phyloP scores from a whole-genome alignment of 1,139 yeast species.

The Scheffersomyces stambukii region DNA sequence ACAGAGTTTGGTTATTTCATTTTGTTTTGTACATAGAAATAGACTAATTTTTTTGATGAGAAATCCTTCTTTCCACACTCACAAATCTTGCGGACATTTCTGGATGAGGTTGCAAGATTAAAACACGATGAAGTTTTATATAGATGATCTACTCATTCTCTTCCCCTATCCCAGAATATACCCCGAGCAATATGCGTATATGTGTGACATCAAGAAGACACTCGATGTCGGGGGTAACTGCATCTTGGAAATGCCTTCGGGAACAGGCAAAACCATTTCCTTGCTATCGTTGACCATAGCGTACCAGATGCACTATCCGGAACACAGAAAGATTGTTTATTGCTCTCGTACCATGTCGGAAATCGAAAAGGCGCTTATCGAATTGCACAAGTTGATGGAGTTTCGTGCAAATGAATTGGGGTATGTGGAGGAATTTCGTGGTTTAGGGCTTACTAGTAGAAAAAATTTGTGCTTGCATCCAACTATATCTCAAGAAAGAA shows the following conservation, averaged over 20 bases:
- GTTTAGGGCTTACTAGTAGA: constrained; percentile 89
- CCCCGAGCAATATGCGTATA: constrained; percentile 97
- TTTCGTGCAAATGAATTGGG: constrained; percentile 81
- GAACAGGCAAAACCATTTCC: constrained; percentile 96
- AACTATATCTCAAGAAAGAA: constrained; percentile 76
- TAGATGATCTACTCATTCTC: constrained; percentile 91
- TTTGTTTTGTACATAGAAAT: too few relatives aligned
- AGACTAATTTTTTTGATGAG: too few relatives aligned
- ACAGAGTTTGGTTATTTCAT: too few relatives aligned
- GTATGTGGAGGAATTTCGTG: constrained; percentile 81
- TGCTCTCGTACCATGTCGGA: constrained; percentile 99
- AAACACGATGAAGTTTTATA: constrained; percentile 68
- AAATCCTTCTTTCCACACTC: too few relatives aligned
- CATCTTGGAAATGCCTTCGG: constrained; percentile 99
- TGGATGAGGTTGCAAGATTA: too few relatives aligned
- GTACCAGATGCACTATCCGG: constrained; percentile 93
- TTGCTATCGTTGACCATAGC: constrained; percentile 87
- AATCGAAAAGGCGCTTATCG: constrained; percentile 96
- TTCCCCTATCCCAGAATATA: constrained; percentile 97
- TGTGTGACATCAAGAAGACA: constrained; percentile 92
- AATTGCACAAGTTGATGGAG: constrained; percentile 82
- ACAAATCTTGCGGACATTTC: background rate
- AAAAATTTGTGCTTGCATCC: constrained; percentile 93
- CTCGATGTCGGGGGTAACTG: constrained; percentile 97
- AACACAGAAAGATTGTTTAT: constrained; percentile 88